phyloP scores from a whole-genome alignment of 495 filamentous ascomycete species.

The Penicillium alfredii region DNA sequence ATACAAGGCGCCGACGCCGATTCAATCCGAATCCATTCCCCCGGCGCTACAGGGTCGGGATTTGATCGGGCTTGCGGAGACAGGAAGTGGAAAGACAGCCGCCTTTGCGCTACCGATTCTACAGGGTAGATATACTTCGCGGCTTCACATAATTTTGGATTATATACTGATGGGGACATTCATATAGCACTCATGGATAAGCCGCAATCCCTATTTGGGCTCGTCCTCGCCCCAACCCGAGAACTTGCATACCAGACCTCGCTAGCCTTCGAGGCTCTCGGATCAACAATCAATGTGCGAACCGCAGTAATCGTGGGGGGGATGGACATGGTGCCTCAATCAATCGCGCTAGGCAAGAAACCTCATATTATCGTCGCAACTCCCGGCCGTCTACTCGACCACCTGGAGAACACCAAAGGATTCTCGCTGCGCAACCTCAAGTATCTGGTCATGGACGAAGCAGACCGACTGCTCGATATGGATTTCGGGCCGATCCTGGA shows the following conservation, averaged over 20 bases:
- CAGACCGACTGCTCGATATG: slow-evolving; percentile 85
- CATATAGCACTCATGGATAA: slow-evolving; percentile 69
- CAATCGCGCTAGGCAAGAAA: slow-evolving; percentile 83
- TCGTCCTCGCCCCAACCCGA: slow-evolving; percentile 84
- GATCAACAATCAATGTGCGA: slow-evolving; percentile 72
- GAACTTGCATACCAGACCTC: slow-evolving; percentile 90
- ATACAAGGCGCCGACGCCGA: slow-evolving; percentile 78
- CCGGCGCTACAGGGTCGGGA: slow-evolving; percentile 75
- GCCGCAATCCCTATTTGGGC: slow-evolving; percentile 68
- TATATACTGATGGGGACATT: slow-evolving; percentile 1
- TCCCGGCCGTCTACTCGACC: slow-evolving; percentile 83
- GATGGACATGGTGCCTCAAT: slow-evolving; percentile 89
- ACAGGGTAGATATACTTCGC: slow-evolving; percentile 43
- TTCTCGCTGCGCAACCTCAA: slow-evolving; percentile 75
- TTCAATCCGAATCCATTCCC: slow-evolving; percentile 73
- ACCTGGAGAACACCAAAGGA: slow-evolving; percentile 94
- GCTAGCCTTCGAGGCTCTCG: slow-evolving; percentile 75
- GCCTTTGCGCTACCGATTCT: slow-evolving; percentile 88
- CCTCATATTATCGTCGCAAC: slow-evolving; percentile 84
- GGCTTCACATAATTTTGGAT: not conserved
- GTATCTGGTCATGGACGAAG: slow-evolving; percentile 93
- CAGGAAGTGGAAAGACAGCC: slow-evolving; percentile 88
- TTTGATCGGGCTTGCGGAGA: slow-evolving; percentile 90
- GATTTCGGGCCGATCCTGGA: slow-evolving; percentile 91
- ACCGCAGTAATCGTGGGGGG: slow-evolving; percentile 80